phyloP scores from a whole-genome alignment of 2,329 filamentous ascomycete species.

The Penicillium glabrum region DNA sequence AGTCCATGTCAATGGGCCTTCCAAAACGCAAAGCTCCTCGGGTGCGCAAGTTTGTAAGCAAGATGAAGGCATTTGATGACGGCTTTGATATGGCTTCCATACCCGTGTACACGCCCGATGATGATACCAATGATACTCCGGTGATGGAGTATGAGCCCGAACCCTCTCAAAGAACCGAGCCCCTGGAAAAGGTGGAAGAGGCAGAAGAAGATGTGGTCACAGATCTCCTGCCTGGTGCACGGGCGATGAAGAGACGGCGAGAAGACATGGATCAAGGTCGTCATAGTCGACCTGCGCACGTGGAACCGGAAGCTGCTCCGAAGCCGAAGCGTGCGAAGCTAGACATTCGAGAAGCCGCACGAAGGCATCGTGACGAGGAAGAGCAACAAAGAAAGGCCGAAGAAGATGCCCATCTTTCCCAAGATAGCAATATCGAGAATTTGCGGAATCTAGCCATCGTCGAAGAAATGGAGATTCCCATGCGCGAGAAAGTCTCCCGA shows the following conservation, averaged over 20 bases:
- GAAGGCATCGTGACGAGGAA: conserved; percentile 59
- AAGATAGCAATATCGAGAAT: conserved; percentile 66
- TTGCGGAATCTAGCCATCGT: conserved; percentile 74
- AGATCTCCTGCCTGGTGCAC: conserved; percentile 71
- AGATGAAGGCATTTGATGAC: conserved; percentile 74
- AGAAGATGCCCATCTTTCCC: conserved; percentile 55
- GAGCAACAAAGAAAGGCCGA: conserved; percentile 44
- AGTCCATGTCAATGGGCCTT: neutral
- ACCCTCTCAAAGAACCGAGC: conserved; percentile 27
- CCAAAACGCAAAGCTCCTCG: conserved; percentile 24
- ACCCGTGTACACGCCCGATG: conserved; percentile 35
- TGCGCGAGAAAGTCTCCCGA: conserved; percentile 28
- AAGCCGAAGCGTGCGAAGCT: conserved; percentile 59
- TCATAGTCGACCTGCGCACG: conserved; percentile 21
- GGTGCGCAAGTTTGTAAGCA: conserved; percentile 35
- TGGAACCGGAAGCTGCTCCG: conserved; percentile 30
- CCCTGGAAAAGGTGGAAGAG: conserved; percentile 26
- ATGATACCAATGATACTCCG: conserved; percentile 15
- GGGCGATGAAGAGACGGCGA: conserved; percentile 75
- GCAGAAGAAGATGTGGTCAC: conserved; percentile 63
- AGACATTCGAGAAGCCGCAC: conserved; percentile 67
- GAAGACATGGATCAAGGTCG: conserved; percentile 59
- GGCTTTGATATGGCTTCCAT: conserved; percentile 50
- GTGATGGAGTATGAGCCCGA: conserved; percentile 19
- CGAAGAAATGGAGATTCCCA: conserved; percentile 69